Percentiles rank a stretch among this genome's conserved stretches.
Evolutionary conservation across 306 rosid species (phyloP).

Genomic region (Biancaea sappan): DNA sequence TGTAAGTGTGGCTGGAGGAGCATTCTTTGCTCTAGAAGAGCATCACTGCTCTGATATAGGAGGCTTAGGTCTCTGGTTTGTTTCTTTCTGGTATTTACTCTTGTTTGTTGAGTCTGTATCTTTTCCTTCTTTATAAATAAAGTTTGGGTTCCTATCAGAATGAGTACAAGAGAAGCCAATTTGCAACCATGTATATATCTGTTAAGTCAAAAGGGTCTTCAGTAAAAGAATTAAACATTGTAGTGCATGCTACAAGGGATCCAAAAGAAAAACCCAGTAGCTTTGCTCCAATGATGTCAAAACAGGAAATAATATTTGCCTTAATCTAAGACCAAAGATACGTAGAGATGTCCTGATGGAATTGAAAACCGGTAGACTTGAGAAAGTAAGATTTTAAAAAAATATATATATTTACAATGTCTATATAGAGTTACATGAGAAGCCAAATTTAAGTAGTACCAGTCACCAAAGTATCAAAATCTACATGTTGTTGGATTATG

Average conservation of each 20-base stretch:
- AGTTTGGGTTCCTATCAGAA: no score
- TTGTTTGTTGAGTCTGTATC: no score
- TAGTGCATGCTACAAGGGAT: background rate
- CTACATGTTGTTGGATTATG: no score
- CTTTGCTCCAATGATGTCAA: background rate
- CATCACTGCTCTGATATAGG: no score
- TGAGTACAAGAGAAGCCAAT: background rate
- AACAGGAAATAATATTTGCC: background rate
- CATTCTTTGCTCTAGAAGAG: no score
- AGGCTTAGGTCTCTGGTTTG: no score
- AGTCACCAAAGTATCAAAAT: background rate
- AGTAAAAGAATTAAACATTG: background rate
- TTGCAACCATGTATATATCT: background rate
- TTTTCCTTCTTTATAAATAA: no score
- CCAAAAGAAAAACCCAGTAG: constrained; percentile 4
- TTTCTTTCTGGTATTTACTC: no score
- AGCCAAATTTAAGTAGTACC: background rate
- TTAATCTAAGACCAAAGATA: background rate
- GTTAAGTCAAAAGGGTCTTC: background rate
- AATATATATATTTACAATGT: background rate
- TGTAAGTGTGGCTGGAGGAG: no score
- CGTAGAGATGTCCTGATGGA: background rate
- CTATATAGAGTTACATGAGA: background rate
- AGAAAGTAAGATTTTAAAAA: background rate
- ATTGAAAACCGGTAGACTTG: background rate